Base-by-base conservation (phyloP, 371 early-diverging fungal species). In the Paraphysoderma sedebokerense region DNA sequence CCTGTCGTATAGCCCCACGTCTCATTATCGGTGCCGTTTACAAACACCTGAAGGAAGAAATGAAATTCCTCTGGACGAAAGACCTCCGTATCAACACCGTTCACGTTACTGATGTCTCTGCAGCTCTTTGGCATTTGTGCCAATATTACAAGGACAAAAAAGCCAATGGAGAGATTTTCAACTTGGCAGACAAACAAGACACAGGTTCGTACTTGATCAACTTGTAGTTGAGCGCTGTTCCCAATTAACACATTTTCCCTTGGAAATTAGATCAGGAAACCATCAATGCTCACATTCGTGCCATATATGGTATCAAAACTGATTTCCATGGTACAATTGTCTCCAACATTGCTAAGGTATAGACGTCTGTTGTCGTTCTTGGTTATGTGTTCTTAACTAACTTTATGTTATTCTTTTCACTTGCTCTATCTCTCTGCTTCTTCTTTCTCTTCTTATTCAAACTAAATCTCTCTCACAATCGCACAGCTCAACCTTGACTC, bases 11-110 rank as follows among this genome's bases (percentile, higher is more conserved):
- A 79, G 90, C 87, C 20, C 89, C 92, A 29, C 82, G 91, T 38
- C 62, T 95, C 48, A 87, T 91, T 44, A 79, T 85, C 38, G 92
- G 85, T 30, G 81, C 82, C 31, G 81, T 95, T n/a, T 89, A 90
- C 61, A 63, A 82, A 48, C 72, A 80, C 22, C 55, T 81, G 19
- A 64, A 74, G 30, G 82, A 84, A 53, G 79, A 83, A 55, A 88
- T 95, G 92, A 84, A 83, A 38, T 66, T 87, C 19, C 66, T 92
- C 38, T 92, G 92, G 92, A 82, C 82, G 12, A 82, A 82, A 46
- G 87, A 85, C 48, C 61, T 89, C 37, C 80, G 77, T 56, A 68
- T 92, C 52, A 88, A 87, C 60, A 91, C 92, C 0, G 90, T 95
- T 6, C 95, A 95, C 64, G 91, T 87, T 2, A 30, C 57, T 1